These are phyloP conservation scores for Pseudocercospora pini-densiflorae DNA, from an alignment of 2,329 filamentous ascomycete species.

Conservation along the genomic window DNA sequence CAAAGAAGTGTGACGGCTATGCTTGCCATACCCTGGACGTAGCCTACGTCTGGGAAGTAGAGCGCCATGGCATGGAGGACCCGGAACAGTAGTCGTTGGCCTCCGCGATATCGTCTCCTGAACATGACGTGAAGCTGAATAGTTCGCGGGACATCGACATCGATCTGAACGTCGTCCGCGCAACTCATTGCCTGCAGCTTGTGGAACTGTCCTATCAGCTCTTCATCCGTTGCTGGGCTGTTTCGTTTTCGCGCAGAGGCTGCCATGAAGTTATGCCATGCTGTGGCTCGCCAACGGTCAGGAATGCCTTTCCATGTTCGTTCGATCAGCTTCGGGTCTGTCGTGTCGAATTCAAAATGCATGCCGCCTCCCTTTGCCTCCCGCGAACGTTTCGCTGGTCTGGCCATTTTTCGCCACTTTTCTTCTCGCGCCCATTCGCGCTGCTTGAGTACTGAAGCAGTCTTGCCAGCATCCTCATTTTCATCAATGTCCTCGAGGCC, in stretches of 20 bases:
- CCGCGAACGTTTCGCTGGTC: conserved; percentile 40
- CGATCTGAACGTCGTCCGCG: conserved; percentile 94
- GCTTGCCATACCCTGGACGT: conserved; percentile 97
- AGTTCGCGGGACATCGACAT: conserved; percentile 93
- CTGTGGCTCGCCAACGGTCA: conserved; percentile 89
- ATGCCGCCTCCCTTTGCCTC: conserved; percentile 60
- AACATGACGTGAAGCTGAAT: conserved; percentile 99
- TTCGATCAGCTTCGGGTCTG: conserved; percentile 78
- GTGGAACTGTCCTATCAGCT: conserved; percentile 73
- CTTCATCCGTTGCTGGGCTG: conserved; percentile 65
- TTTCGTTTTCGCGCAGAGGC: conserved; percentile 72
- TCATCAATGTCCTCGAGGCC: conserved; percentile 54
- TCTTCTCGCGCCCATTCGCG: conserved; percentile 67
- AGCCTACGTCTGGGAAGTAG: conserved; percentile 88
- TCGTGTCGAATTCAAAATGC: conserved; percentile 78
- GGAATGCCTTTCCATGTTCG: conserved; percentile 98
- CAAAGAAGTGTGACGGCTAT: conserved; percentile 90
- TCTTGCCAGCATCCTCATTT: conserved; percentile 52
- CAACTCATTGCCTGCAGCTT: conserved; percentile 74
- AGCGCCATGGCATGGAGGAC: conserved; percentile 90
- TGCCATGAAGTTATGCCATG: conserved; percentile 92
- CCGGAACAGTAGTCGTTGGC: conserved; percentile 88
- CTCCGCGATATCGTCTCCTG: conserved; percentile 84
- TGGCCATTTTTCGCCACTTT: conserved; percentile 71
- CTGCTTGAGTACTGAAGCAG: conserved; percentile 55